phyloP scores from a whole-genome alignment of 371 early-diverging fungal genomes.

The Apophysomyces ossiformis region DNA sequence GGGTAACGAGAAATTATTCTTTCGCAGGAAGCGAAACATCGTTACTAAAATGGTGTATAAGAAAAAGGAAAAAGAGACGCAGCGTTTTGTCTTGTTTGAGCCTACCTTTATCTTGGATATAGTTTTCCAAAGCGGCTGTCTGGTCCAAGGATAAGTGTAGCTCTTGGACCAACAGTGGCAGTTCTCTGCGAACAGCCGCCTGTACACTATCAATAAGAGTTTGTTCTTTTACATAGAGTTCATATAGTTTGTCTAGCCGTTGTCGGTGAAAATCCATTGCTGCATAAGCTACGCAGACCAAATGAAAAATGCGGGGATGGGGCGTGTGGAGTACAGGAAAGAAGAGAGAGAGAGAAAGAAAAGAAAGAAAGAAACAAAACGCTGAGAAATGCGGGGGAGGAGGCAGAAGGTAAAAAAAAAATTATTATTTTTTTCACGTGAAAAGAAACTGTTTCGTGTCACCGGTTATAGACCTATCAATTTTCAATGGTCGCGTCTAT shows the following conservation, averaged over 20 bases:
- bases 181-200: constrained; percentile 39
- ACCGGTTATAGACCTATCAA: no score
- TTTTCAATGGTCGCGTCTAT: no score
- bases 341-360: constrained; percentile 8
- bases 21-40: constrained; percentile 46
- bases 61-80: background rate
- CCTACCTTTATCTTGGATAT: constrained; percentile 42
- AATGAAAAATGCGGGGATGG: background rate
- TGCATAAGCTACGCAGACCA: constrained; percentile 3
- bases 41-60: constrained; percentile 28
- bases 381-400: background rate
- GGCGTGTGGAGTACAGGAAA: constrained; percentile 8
- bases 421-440: background rate
- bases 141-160: constrained; percentile 30
- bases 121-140: constrained; percentile 33
- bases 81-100: background rate
- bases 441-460: no score
- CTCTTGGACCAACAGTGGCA: constrained; percentile 44
- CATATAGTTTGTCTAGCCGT: constrained; percentile 25
- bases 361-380: background rate
- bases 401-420: background rate
- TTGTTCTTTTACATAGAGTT: constrained; percentile 29
- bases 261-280: constrained; percentile 28
- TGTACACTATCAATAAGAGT: constrained; percentile 39
- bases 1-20: constrained; percentile 40